Conservation (phyloP, 2,329 filamentous ascomycete species). For the Pseudocercospora vitis region DNA sequence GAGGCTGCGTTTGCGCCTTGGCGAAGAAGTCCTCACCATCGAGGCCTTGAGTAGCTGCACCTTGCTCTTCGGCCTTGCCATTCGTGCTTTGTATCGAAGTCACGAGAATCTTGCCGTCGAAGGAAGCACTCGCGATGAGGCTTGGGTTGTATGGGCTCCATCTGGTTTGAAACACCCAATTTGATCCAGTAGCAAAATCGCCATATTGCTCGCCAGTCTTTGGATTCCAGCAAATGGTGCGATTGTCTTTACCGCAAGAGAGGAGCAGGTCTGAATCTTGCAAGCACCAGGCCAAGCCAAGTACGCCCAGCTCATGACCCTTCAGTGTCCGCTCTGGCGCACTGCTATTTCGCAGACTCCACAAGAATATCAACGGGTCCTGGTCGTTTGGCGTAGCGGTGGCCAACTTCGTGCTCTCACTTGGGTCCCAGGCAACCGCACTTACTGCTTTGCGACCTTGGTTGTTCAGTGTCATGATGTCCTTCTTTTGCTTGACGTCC, state of each 20-base stretch:
- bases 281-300: constrained; percentile 92
- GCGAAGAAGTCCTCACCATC: constrained; percentile 97
- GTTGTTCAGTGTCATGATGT: constrained; percentile 90
- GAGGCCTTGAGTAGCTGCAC: constrained; percentile 62
- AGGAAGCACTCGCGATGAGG: constrained; percentile 90
- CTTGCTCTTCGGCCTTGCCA: constrained; percentile 64
- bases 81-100: constrained; percentile 96
- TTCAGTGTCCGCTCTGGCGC: constrained; percentile 84
- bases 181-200: constrained; percentile 96
- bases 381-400: constrained; percentile 90
- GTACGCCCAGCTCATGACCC: constrained; percentile 90
- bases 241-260: constrained; percentile 95
- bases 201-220: constrained; percentile 84
- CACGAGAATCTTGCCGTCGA: constrained; percentile 92
- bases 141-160: constrained; percentile 94
- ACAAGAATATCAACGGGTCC: constrained; percentile 82
- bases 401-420: constrained; percentile 85
- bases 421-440: constrained; percentile 95
- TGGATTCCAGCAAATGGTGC: constrained; percentile 94
- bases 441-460: constrained; percentile 87
- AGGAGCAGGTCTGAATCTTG: constrained; percentile 87
- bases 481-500: constrained; percentile 98
- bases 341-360: constrained; percentile 95
- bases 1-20: constrained; percentile 86
- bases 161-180: constrained; percentile 95